phyloP scores from a whole-genome alignment of 441 rosid species.

The Syzygium syzygioides region DNA sequence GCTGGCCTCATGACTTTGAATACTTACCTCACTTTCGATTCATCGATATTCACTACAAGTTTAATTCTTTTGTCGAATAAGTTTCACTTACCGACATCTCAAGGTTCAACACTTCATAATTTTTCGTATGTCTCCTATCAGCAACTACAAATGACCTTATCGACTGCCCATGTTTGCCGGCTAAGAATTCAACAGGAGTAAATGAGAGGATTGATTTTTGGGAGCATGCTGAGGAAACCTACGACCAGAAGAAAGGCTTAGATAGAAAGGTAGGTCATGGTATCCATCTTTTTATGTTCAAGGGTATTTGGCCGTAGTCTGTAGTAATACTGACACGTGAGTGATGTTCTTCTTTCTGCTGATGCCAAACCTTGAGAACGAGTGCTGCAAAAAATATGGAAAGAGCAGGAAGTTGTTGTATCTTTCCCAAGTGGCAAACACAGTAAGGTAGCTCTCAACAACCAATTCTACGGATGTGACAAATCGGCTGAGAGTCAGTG shows the following conservation, averaged over 20 bases:
- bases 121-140: background rate
- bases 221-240: conserved; percentile 74
- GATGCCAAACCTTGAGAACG: conserved; percentile 47
- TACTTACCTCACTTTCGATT: background rate
- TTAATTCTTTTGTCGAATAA: background rate
- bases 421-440: conserved; percentile 76
- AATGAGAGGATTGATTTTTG: conserved; percentile 57
- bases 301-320: too few species aligned
- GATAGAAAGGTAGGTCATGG: conserved; percentile 47
- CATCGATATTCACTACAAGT: background rate
- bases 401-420: conserved; percentile 82
- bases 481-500: conserved; percentile 24
- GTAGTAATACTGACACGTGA: too few species aligned
- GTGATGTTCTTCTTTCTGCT: background rate
- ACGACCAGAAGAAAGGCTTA: conserved; percentile 31
- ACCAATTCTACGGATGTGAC: conserved; percentile 36
- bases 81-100: background rate
- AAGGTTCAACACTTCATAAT: background rate
- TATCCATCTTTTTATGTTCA: background rate
- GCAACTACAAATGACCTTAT: background rate
- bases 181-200: conserved; percentile 35
- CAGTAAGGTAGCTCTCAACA: conserved; percentile 67
- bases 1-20: too few species aligned
- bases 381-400: conserved; percentile 72
- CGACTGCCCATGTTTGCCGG: background rate